These are phyloP conservation scores for Ceratobasidium sp. DNA, from an alignment of 1,284 basidiomycete genomes.

Conservation along the genomic window DNA sequence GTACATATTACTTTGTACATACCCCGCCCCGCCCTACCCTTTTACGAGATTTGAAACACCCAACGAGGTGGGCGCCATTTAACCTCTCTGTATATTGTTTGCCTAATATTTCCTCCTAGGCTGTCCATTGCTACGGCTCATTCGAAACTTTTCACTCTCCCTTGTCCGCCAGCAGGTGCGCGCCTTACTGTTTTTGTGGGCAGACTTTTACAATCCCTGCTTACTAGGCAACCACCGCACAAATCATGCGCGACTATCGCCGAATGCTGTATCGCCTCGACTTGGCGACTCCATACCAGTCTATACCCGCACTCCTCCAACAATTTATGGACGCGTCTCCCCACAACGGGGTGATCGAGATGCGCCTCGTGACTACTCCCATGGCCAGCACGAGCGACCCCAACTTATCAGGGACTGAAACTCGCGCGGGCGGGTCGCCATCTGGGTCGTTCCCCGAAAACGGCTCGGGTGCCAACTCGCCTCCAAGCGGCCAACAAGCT, in stretches of 20 bases:
- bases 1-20: neutral
- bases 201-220: neutral
- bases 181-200: neutral
- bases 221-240: neutral
- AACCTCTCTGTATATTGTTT: neutral
- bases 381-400: conserved; percentile 42
- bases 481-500: conserved; percentile 18
- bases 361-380: conserved; percentile 39
- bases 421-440: conserved; percentile 17
- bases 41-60: neutral
- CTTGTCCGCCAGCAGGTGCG: neutral
- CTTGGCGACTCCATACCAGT: conserved; percentile 42
- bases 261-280: conserved; percentile 42
- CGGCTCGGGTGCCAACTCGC: conserved; percentile 22
- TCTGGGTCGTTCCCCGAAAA: conserved; percentile 20
- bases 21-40: neutral
- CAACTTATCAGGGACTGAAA: conserved; percentile 32
- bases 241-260: conserved; percentile 41
- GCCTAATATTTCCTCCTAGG: neutral
- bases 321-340: conserved; percentile 42
- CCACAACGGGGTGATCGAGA: conserved; percentile 33
- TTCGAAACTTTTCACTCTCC: neutral
- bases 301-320: conserved; percentile 39
- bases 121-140: neutral
- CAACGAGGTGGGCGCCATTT: neutral